Percentiles rank a stretch among this genome's conserved stretches.
phyloP scores from a whole-genome alignment of 2,329 filamentous ascomycete genomes.

The Emmonsiellopsis sp. region DNA sequence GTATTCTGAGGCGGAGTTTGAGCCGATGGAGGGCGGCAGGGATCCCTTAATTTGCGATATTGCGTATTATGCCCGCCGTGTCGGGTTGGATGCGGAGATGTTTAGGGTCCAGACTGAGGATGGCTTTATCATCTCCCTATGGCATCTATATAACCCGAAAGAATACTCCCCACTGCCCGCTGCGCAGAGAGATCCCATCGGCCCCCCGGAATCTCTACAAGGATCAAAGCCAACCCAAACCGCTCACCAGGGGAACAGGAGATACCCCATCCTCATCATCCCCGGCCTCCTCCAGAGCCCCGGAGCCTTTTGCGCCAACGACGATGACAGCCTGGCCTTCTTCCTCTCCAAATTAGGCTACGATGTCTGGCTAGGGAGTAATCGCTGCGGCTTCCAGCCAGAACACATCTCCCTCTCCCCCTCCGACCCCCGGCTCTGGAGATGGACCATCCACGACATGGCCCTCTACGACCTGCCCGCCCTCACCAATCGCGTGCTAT shows the following conservation, averaged over 20 bases:
- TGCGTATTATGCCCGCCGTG: conserved; percentile 75
- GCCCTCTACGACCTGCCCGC: conserved; percentile 81
- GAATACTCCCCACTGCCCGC: conserved; percentile 50
- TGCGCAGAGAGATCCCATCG: background rate
- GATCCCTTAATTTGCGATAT: conserved; percentile 74
- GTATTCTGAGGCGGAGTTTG: conserved; percentile 41
- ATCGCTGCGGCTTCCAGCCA: conserved; percentile 76
- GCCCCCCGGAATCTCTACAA: background rate
- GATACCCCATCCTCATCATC: conserved; percentile 77
- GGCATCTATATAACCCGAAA: conserved; percentile 79
- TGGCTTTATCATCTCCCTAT: conserved; percentile 80
- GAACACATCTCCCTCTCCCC: conserved; percentile 63
- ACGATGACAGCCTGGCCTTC: conserved; percentile 83
- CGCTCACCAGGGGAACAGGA: conserved; percentile 36
- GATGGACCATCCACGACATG: conserved; percentile 93
- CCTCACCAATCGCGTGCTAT: conserved; percentile 67
- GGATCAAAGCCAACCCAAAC: background rate
- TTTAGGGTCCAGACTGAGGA: conserved; percentile 88
- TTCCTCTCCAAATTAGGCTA: conserved; percentile 86
- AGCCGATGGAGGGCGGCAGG: conserved; percentile 68
- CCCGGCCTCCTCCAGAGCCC: conserved; percentile 82
- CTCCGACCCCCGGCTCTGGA: conserved; percentile 85
- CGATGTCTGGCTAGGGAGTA: conserved; percentile 94
- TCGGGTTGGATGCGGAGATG: conserved; percentile 76
- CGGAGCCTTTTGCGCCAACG: conserved; percentile 82